Conservation (phyloP, 495 filamentous ascomycete genomes). For the Daldinia vernicosa region DNA sequence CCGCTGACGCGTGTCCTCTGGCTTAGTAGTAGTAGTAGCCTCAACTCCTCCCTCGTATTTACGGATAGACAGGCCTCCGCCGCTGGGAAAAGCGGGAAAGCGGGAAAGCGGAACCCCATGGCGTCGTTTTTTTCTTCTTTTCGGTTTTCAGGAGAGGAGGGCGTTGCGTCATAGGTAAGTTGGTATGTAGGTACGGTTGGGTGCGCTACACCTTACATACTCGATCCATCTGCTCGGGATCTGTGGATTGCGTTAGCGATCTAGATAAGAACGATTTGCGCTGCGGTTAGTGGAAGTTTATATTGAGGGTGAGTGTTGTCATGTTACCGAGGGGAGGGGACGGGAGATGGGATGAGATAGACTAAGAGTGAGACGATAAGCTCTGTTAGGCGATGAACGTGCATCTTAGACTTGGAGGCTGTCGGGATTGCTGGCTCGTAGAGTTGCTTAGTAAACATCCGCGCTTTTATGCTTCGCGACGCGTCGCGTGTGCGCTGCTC, state of each 20-base stretch:
- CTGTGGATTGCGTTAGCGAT: background rate
- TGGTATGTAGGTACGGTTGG: background rate
- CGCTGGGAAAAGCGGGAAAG: background rate
- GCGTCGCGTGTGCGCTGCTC: background rate
- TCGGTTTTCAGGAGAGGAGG: background rate
- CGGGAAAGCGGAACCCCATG: background rate
- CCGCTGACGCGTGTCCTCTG: background rate
- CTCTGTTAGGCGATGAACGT: background rate
- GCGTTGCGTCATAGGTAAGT: background rate
- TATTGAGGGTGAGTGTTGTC: background rate
- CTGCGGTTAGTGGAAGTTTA: background rate
- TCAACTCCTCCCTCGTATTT: background rate
- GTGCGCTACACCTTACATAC: conserved; percentile 8
- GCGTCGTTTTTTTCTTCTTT: background rate
- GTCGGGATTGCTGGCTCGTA: background rate
- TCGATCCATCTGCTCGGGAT: background rate
- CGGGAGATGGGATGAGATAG: background rate
- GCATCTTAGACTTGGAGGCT: background rate
- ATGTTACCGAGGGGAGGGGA: background rate
- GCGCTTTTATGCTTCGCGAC: background rate
- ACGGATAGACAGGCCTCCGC: background rate
- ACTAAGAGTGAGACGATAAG: background rate
- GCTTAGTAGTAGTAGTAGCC: background rate
- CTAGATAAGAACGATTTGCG: background rate
- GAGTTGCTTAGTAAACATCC: background rate